These are phyloP conservation scores for Russula sp. DNA, from an alignment of 768 basidiomycete genomes.

Conservation along the genomic window DNA sequence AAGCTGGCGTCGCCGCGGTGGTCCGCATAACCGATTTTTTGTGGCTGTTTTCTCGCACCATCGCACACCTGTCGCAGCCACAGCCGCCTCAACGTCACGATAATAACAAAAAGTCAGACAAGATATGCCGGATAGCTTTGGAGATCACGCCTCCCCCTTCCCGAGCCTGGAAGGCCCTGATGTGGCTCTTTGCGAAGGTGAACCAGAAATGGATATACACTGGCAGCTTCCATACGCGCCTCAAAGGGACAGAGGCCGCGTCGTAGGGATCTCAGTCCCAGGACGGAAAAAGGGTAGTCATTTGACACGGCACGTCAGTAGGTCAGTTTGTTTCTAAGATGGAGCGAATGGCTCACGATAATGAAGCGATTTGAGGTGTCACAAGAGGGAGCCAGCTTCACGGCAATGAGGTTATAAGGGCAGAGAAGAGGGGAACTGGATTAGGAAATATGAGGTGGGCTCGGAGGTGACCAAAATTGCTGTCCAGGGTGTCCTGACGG, in stretches of 20 bases:
- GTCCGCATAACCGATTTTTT: background rate
- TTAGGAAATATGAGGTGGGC: constrained; percentile 18
- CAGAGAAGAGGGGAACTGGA: background rate
- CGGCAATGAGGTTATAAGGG: constrained; percentile 3
- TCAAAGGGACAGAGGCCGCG: constrained; percentile 1
- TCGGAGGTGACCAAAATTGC: constrained; percentile 1
- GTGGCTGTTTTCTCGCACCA: background rate
- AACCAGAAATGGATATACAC: constrained; percentile 11
- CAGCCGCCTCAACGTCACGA: background rate
- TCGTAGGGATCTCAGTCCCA: background rate
- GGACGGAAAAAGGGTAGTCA: constrained; percentile 6
- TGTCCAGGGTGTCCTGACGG: background rate
- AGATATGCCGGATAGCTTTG: background rate
- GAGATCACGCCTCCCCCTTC: background rate
- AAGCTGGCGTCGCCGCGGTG: constrained; percentile 2
- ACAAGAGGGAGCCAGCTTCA: background rate
- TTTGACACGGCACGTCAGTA: constrained; percentile 3
- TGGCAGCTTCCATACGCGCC: constrained; percentile 18
- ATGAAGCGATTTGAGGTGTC: background rate
- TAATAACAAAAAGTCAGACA: background rate
- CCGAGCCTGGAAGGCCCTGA: background rate
- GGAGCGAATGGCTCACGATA: background rate
- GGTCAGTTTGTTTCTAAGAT: background rate
- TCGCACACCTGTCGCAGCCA: background rate
- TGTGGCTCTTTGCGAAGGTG: constrained; percentile 4